Base-by-base conservation (phyloP, 2,329 filamentous ascomycete species). In the Colletotrichum noveboracense region DNA sequence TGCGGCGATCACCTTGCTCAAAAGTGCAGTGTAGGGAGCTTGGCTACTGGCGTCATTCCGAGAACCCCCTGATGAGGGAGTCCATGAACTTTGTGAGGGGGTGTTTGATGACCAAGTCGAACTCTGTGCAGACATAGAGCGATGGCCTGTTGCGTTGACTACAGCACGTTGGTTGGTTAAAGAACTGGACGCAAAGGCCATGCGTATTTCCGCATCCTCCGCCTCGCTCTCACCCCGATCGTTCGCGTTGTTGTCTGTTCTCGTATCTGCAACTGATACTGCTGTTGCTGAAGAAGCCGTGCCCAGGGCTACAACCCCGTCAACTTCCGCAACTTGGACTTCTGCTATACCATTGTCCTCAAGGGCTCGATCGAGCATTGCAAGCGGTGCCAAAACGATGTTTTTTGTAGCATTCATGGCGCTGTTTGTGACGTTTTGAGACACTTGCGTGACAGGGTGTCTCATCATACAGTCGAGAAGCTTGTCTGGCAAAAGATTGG, bases 401-500 rank as follows among this genome's bases (percentile, higher is more conserved):
- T 24, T 18, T 13, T 38, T 68, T 1, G 32, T 68, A 6, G 52
- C 13, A 14, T 60, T 28, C 28, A 60, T n/a, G 30, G n/a, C 32
- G 52, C 16, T 28, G 14, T 58, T 24, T 34, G 43, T 34, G 28
- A 71, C 14, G 5, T 28, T 21, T 14, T 55, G 30, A 32, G 36
- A 43, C 13, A 70, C 43, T 16, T 76, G 56, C 1, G 78, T 79
- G 3, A 32, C 21, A 1, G 78, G 77, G 21, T 83, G 78, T 16
- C 76, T 80, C 83, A 86, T 85, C 56, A 87, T 79, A 83, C 84
- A 86, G 12, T 80, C 71, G 0, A 82, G 77, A 3, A 87, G 77
- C 2, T 73, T 79, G 7, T 77, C 68, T 0, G 83, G 79, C 3
- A 86, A 81, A 1, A 66, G 34, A 0, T 77, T 78, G 13, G 72